Base-by-base conservation (phyloP, 331 rosid genomes). In the Acacia concinna region DNA sequence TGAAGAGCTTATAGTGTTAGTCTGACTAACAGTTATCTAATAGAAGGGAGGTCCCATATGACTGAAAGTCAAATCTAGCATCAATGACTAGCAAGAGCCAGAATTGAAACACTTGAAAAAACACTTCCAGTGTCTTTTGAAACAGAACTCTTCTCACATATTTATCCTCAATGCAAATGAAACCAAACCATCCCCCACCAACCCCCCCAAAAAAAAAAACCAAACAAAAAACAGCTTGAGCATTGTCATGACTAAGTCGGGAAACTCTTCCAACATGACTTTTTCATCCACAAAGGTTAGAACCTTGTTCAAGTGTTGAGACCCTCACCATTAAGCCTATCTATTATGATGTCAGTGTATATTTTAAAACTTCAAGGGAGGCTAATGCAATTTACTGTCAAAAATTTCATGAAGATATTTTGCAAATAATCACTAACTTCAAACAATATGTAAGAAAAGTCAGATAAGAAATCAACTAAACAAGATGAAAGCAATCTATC, bases 401-500 rank as follows among this genome's bases (percentile, higher is more conserved):
- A 9, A 37, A 21, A 9, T 67, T 37, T 10, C 37, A 25, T 27
- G 34, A 17, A 34, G 31, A 47, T 34, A 27, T 35, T 62, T 66
- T 75, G 23, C 31, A 37, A 46, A 67, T 14, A 46, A 38, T 62
- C 4, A 60, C 28, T 7, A 64, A 47, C 20, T 46, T 68, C 35
- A 69, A 56, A 71, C 25, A 62, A 74, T 68, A 46, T 23, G 7
- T 17, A 46, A 73, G 71, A 77, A 14, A 41, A 38, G 68, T 46
- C 32, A 23, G 27, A 47, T 44, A 44, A 59, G 14, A 67, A 56
- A n/a, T 57, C 56, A 72, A 34, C 27, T n/a, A 27, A 74, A 7
- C 37, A 57, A 38, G 37, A 57, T 44, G 21, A 75, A 27, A 6
- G n/a, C 13, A 46, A 80, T 52, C 52, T 47, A 75, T 11, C 21